A percentile compares a stretch with the other conserved stretches of the same genome.
Conservation (phyloP, 345 rosid genomes). For the Pistacia integerrima region DNA sequence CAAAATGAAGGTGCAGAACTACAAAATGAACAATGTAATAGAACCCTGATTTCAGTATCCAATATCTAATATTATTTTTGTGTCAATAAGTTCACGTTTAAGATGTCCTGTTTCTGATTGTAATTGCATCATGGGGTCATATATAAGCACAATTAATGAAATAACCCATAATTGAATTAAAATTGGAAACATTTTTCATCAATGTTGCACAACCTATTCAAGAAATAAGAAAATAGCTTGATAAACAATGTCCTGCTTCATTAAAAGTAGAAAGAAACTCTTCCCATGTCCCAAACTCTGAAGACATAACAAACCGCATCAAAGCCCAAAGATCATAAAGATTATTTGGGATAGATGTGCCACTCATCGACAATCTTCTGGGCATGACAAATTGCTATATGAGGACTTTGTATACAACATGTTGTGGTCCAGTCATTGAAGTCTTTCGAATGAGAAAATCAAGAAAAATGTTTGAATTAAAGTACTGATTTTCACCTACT, state of each 20-base stretch:
- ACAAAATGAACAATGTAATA: no score
- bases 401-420: conserved; percentile 77
- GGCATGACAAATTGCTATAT: conserved; percentile 70
- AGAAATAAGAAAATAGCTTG: no score
- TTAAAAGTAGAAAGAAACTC: no score
- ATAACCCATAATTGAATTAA: no score
- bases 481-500: neutral
- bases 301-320: conserved; percentile 39
- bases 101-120: no score
- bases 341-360: conserved; percentile 88
- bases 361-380: conserved; percentile 81
- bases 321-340: conserved; percentile 90
- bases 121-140: no score
- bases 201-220: no score
- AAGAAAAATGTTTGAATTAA: neutral
- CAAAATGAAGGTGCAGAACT: no score
- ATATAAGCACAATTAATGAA: no score
- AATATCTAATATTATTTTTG: neutral
- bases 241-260: no score
- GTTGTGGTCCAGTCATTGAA: conserved; percentile 7
- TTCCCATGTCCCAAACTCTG: no score
- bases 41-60: neutral
- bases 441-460: no score
- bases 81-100: neutral
- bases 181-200: conserved; percentile 27